Base-by-base conservation (phyloP, 2,329 filamentous ascomycete genomes). In the Tolypocladium inflatum region DNA sequence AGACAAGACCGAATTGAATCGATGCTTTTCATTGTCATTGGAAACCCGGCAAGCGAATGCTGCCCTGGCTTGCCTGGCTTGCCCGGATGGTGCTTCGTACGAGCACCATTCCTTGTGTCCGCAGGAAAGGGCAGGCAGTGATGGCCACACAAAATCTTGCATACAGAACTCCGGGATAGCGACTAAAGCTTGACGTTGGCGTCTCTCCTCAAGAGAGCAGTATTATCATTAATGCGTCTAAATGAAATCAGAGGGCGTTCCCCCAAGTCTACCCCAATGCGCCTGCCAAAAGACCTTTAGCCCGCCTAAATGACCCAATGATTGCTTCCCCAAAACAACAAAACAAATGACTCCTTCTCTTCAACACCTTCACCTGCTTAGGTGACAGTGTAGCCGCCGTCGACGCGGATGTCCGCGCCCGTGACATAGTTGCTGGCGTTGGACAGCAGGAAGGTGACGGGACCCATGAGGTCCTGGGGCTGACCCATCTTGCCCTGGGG, bases 401-500 rank as follows among this genome's bases (percentile, higher is more conserved):
- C 91, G 42, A 95, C 90, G 35, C 90, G 81, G 64, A 94, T 78
- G 64, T 94, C 89, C 1, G 89, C 88, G 4, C 90, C 86, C 43
- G 72, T 77, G 60, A 91, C 85, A 72, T 92, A 93, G 55, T 78
- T 79, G 55, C 84, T 85, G 3, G 91, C 90, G 67, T 94, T 90
- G 59, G 88, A 92, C 45, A 91, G 82, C 59, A 96, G 76, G 78
- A 93, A 96, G 19, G 90, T 88, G 35, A 96, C 91, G 6, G 92
- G 90, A 2, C 93, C 93, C 89, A 96, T 96, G 58, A 97, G 80
- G 67, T 97, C 93, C 70, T 92, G 86, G 1, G 93, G 93, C 55
- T 86, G 82, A 33, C 93, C 93, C 90, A 97, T 96, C 76, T 93
- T 93, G 59, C 91, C 93, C 69, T 90, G 86, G 0, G 94, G 94